Evolutionary conservation across 768 basidiomycete genomes (phyloP).

Genomic region (Mrakia blollopis): DNA sequence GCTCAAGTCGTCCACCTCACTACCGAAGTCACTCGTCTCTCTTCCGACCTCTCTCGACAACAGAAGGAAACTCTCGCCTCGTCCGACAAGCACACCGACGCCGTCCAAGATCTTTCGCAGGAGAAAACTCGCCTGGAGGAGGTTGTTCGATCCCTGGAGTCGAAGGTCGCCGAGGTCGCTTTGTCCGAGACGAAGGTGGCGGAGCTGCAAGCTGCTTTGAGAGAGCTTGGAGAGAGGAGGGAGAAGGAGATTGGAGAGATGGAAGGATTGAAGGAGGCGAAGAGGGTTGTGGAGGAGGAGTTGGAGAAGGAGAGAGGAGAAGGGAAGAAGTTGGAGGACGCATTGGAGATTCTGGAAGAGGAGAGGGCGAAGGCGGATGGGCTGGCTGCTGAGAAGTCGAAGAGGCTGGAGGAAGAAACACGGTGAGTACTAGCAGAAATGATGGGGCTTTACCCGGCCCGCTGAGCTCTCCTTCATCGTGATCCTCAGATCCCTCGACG

Average conservation of each 20-base stretch:
- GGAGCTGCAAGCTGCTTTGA: not conserved
- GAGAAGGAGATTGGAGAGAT: not conserved
- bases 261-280: not conserved
- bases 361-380: not conserved
- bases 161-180: not conserved
- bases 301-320: not conserved
- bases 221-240: not conserved
- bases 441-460: not conserved
- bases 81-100: not conserved
- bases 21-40: constrained; percentile 3
- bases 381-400: not conserved
- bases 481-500: not conserved
- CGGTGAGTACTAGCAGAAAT: not conserved
- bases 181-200: not conserved
- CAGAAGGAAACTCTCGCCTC: not conserved
- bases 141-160: not conserved
- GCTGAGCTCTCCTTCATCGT: not conserved
- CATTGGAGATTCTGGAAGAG: not conserved
- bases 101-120: not conserved
- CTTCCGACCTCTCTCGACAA: constrained; percentile 5
- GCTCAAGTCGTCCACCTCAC: not conserved
- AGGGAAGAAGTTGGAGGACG: not conserved
- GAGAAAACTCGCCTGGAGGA: constrained; percentile 6
- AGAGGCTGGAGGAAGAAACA: not conserved
- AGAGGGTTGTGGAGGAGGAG: not conserved